Evolutionary conservation across 495 filamentous ascomycete genomes (phyloP).

Genomic region (Clohesyomyces aquaticus): DNA sequence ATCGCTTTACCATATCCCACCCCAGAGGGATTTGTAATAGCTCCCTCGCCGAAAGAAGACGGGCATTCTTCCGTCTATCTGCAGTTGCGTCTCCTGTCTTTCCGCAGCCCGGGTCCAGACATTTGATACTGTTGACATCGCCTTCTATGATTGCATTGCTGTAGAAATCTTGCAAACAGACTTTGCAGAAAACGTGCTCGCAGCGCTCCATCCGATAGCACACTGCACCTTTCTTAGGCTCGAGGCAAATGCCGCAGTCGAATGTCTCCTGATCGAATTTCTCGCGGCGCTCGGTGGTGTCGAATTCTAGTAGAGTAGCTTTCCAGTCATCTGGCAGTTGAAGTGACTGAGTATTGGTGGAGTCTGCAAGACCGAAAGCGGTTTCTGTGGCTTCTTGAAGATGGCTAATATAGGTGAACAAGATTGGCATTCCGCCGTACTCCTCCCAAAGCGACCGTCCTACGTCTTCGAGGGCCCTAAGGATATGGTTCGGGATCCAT

Average conservation of each 20-base stretch:
- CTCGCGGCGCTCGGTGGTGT: constrained; percentile 69
- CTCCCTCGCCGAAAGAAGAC: constrained; percentile 80
- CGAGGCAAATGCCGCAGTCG: constrained; percentile 84
- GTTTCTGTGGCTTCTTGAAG: constrained; percentile 78
- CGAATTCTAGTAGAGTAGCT: constrained; percentile 75
- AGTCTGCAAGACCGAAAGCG: constrained; percentile 71
- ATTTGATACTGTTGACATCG: constrained; percentile 74
- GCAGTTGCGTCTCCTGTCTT: constrained; percentile 48
- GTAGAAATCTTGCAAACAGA: constrained; percentile 87
- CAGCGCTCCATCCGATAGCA: constrained; percentile 82
- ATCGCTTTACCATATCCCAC: constrained; percentile 76
- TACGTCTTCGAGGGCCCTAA: constrained; percentile 65
- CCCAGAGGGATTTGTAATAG: constrained; percentile 82
- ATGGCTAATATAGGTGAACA: constrained; percentile 85
- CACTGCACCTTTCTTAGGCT: constrained; percentile 83
- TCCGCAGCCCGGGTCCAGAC: constrained; percentile 65
- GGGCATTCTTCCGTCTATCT: constrained; percentile 57
- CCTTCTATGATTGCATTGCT: constrained; percentile 84
- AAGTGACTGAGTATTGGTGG: constrained; percentile 52
- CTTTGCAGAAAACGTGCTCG: constrained; percentile 85
- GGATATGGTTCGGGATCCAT: constrained; percentile 68
- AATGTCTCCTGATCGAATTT: constrained; percentile 85
- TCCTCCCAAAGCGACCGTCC: constrained; percentile 77
- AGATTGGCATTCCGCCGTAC: constrained; percentile 71
- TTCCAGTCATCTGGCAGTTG: constrained; percentile 64